Percentiles rank a stretch among this genome's conserved stretches.
These are phyloP conservation scores for Raddia distichophylla DNA, from an alignment of 176 grass and related monocot species.

Conservation along the genomic window DNA sequence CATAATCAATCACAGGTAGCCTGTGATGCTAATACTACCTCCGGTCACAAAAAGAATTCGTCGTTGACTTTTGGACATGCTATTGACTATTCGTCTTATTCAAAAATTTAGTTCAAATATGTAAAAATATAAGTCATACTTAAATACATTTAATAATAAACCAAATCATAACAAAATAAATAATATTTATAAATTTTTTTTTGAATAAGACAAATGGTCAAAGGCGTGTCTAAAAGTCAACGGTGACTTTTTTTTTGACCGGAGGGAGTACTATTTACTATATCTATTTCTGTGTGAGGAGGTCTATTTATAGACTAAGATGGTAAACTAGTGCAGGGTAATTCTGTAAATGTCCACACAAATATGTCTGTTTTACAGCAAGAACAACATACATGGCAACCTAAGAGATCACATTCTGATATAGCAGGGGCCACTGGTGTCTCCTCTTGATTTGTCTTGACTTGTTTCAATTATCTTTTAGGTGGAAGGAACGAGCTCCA, in stretches of 20 bases:
- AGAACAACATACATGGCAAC: neutral
- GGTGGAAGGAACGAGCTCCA: slow-evolving; percentile 61
- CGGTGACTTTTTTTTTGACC: too few species aligned
- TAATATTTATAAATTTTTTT: too few species aligned
- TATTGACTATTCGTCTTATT: too few species aligned
- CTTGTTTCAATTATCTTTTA: slow-evolving; percentile 33
- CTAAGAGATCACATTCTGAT: slow-evolving; percentile 1
- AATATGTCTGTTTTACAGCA: neutral
- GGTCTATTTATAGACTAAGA: neutral
- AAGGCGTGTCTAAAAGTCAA: too few species aligned
- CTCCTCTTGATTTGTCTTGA: neutral
- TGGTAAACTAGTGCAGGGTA: neutral
- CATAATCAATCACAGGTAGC: neutral
- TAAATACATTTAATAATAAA: too few species aligned
- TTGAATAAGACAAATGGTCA: too few species aligned
- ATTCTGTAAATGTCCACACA: neutral
- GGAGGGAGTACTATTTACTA: neutral
- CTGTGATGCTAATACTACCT: neutral
- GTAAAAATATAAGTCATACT: too few species aligned
- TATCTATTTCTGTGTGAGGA: neutral
- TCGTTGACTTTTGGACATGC: too few species aligned
- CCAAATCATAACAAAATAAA: too few species aligned
- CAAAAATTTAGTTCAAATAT: too few species aligned
- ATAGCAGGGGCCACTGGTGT: neutral
- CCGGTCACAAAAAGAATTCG: too few species aligned